Evolutionary conservation across 2,329 filamentous ascomycete species (phyloP).

Genomic region (Hysterium pulicare): DNA sequence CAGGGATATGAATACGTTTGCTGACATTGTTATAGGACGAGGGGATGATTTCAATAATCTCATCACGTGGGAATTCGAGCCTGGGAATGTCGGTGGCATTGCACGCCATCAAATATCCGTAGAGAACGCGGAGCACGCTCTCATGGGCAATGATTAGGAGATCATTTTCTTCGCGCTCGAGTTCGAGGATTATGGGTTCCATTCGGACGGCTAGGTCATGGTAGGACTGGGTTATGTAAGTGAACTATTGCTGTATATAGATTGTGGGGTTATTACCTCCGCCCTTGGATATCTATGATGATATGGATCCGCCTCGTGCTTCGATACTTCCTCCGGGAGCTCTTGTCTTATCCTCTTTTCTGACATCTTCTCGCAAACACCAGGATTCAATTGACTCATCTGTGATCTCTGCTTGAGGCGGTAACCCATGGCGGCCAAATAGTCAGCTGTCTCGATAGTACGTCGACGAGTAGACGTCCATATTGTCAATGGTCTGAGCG

Average conservation of each 20-base stretch:
- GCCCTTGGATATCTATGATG: constrained; percentile 94
- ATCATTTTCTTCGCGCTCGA: constrained; percentile 95
- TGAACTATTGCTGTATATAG: background rate
- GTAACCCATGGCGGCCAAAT: constrained; percentile 74
- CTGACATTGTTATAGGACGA: constrained; percentile 96
- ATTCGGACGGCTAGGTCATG: constrained; percentile 97
- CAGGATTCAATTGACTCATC: constrained; percentile 95
- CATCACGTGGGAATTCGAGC: constrained; percentile 88
- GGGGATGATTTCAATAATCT: constrained; percentile 98
- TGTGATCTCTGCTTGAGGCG: constrained; percentile 88
- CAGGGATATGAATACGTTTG: constrained; percentile 81
- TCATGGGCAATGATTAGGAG: constrained; percentile 98
- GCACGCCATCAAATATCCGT: constrained; percentile 98
- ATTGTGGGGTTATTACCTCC: constrained; percentile 60
- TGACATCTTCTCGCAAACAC: constrained; percentile 90
- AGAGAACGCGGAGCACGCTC: constrained; percentile 92
- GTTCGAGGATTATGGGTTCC: constrained; percentile 94
- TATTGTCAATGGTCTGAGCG: constrained; percentile 76
- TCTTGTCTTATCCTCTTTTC: constrained; percentile 75
- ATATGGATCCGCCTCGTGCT: constrained; percentile 92
- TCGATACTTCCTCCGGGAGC: constrained; percentile 86
- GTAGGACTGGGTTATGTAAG: constrained; percentile 65
- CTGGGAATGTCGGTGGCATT: constrained; percentile 91
- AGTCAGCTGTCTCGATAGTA: constrained; percentile 85
- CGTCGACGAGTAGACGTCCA: constrained; percentile 93